Conservation (phyloP, 345 rosid species). For the Eucalyptus polyanthemos region DNA sequence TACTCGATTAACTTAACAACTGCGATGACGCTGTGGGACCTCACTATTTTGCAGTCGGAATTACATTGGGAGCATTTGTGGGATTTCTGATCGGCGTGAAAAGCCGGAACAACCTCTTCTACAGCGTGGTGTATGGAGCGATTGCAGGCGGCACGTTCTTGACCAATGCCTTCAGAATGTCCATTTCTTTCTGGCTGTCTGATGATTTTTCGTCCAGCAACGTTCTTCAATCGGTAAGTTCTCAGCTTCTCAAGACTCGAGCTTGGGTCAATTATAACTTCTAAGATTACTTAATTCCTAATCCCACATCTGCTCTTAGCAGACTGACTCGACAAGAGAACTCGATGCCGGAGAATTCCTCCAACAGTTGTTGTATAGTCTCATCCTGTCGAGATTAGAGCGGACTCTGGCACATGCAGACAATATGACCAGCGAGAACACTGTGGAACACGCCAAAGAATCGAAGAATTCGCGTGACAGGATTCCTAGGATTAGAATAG, state of each 20-base stretch:
- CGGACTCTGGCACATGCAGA: background rate
- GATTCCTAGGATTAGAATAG: background rate
- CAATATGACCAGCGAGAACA: background rate
- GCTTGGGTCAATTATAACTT: background rate
- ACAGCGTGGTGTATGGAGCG: constrained; percentile 10
- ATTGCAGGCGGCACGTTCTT: constrained; percentile 5
- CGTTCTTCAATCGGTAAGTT: constrained; percentile 3
- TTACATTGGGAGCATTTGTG: background rate
- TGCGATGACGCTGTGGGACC: background rate
- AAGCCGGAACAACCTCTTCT: constrained; percentile 2
- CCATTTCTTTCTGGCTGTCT: background rate
- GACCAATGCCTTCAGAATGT: background rate
- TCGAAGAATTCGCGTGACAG: background rate
- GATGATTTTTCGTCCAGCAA: background rate
- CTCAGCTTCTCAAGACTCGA: background rate
- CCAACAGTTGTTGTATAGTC: background rate
- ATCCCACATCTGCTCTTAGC: background rate
- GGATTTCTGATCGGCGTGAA: constrained; percentile 15
- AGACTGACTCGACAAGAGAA: constrained; percentile 88
- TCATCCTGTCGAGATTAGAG: background rate
- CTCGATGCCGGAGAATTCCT: constrained; percentile 35
- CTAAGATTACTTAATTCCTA: background rate
- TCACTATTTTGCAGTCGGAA: constrained; percentile 4
- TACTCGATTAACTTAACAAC: background rate
- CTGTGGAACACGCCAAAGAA: background rate